Conservation (phyloP, 805 yeast species). For the Saccharomycopsis synnaedendra region DNA sequence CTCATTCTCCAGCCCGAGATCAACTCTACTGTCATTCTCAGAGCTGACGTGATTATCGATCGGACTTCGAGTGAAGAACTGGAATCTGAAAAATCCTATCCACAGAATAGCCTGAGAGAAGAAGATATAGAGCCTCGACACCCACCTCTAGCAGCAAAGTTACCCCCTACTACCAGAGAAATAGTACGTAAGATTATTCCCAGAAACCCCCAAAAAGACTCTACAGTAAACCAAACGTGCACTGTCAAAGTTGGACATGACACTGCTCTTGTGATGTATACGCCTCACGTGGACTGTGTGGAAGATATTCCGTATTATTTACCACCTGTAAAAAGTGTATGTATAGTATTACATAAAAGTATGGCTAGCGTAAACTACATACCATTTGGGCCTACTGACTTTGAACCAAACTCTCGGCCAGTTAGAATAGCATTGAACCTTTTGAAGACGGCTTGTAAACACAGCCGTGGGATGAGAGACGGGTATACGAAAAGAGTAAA, state of each 20-base stretch:
- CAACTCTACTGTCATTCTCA: neutral
- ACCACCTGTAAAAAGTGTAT: conserved; percentile 53
- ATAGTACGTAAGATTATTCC: conserved; percentile 84
- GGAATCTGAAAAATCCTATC: neutral
- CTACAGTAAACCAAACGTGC: conserved; percentile 79
- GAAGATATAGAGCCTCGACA: neutral
- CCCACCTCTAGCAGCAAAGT: conserved; percentile 5
- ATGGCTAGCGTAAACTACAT: conserved; percentile 49
- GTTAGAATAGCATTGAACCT: conserved; percentile 74
- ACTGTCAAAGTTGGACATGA: conserved; percentile 25
- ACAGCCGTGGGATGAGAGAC: conserved; percentile 68
- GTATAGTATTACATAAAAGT: conserved; percentile 57
- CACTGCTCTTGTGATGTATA: conserved; percentile 47
- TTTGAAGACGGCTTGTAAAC: conserved; percentile 69
- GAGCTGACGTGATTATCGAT: neutral
- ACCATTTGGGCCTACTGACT: conserved; percentile 33
- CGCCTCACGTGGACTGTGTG: conserved; percentile 55
- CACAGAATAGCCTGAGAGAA: neutral
- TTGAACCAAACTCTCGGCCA: conserved; percentile 30
- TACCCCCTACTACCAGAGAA: conserved; percentile 30
- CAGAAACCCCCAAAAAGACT: conserved; percentile 79
- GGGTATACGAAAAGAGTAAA: conserved; percentile 84
- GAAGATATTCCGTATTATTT: conserved; percentile 76
- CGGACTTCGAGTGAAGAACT: neutral
- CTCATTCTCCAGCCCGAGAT: neutral